Base-by-base conservation (phyloP, 164 flowering plant species). In the Stephania yunnanensis region DNA sequence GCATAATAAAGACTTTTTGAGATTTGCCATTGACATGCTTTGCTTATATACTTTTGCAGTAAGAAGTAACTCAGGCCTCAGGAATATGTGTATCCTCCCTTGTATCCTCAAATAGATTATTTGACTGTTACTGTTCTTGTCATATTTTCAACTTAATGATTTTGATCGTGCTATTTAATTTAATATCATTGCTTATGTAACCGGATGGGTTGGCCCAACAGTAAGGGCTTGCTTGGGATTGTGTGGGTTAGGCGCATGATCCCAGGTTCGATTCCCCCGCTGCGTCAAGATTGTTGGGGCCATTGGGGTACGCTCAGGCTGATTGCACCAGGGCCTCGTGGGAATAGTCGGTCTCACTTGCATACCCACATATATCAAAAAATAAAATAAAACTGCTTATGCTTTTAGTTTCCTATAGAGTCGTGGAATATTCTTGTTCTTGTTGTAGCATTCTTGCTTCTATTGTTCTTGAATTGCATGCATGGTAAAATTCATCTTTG, bases 51-150 rank as follows among this genome's bases (percentile, higher is more conserved):
- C 78, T 73, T 82, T 82, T 91, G 96, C 96, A 89, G 98, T 87
- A 83, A 69, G 81, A 86, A 81, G 85, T 80, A 74, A 71, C 82
- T 86, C 86, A 79, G 89, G 89, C 89, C 81, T 87, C 83, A 73
- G 87, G 90, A 78, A 66, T 78, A 76, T 78, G 83, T 85, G 91
- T 94, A 94, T 94, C 98, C 98, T 89, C 80, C 89, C 74, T 74
- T 88, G 95, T 94, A 94, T 94, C 98, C 98, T 85, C 66, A 77
- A 82, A 65, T 82, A 75, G 6, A 71, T 31, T 75, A 7, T 78
- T 66, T 76, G 70, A 5, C 71, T 73, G 71, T 72, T 53, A 61
- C 42, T 36, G 50, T 55, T 61, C 66, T 61, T 22, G 9, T n/a
- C 45, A 74, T 46, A 36, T 70, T 58, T 20, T 61, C 20, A n/a